Evolutionary conservation across 208 protist genomes (phyloP).

Genomic region (Trypanosoma platydactyli): DNA sequence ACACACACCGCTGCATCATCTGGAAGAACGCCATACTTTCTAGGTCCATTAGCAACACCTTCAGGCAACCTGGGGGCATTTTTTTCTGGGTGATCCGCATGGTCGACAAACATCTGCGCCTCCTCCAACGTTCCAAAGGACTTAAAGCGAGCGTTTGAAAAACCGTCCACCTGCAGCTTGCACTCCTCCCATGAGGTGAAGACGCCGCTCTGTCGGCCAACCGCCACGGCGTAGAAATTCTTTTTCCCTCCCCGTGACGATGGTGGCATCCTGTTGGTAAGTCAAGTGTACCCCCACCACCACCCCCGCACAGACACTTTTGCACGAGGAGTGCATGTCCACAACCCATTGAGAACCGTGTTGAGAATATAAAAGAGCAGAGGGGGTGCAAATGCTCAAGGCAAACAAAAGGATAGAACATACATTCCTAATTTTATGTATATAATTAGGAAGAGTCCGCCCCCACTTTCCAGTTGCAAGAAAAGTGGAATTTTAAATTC

Average conservation of each 20-base stretch:
- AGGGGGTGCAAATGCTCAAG: not conserved
- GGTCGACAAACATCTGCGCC: conserved; percentile 48
- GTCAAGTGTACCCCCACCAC: too few species aligned
- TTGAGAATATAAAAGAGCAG: too few species aligned
- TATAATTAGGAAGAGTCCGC: too few species aligned
- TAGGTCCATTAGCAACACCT: not conserved
- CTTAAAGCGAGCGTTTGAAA: conserved; percentile 65
- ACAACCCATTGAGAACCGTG: too few species aligned
- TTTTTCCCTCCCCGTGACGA: conserved; percentile 3
- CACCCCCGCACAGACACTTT: too few species aligned
- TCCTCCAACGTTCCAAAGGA: conserved; percentile 60
- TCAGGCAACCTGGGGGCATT: not conserved
- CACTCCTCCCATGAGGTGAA: conserved; percentile 82
- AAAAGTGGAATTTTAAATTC: too few species aligned
- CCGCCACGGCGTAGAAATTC: conserved; percentile 80
- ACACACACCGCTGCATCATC: not conserved
- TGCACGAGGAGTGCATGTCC: too few species aligned
- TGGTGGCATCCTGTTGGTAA: not conserved
- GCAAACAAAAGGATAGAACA: not conserved
- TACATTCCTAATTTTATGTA: not conserved
- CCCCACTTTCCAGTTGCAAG: too few species aligned
- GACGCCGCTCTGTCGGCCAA: conserved; percentile 61
- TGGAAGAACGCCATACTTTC: not conserved
- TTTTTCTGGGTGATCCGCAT: not conserved
- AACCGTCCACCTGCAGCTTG: conserved; percentile 60